These are phyloP conservation scores for Cairneyella variabilis DNA, from an alignment of 495 filamentous ascomycete species.

Conservation along the genomic window DNA sequence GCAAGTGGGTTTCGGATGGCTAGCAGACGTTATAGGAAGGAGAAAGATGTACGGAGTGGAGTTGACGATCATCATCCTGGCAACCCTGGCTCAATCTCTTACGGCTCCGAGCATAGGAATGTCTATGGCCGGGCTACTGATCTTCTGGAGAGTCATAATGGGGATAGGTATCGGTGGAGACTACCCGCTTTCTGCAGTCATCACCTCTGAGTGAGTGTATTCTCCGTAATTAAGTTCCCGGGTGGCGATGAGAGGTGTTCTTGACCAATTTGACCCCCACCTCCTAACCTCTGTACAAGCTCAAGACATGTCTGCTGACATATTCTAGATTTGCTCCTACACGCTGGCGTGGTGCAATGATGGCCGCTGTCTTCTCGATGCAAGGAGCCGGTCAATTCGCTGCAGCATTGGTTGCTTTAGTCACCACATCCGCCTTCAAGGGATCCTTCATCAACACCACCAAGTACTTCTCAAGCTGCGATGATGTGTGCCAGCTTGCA, in stretches of 20 bases:
- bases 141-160: conserved; percentile 81
- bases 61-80: conserved; percentile 66
- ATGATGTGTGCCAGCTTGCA: conserved; percentile 57
- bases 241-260: no score
- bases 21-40: conserved; percentile 63
- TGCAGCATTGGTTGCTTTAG: conserved; percentile 67
- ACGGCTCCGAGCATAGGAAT: conserved; percentile 51
- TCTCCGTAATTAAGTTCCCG: neutral
- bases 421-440: conserved; percentile 68
- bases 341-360: conserved; percentile 84
- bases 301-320: no score
- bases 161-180: conserved; percentile 70
- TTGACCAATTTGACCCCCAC: no score
- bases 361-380: conserved; percentile 85
- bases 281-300: no score
- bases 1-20: conserved; percentile 67
- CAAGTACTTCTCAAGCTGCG: conserved; percentile 46
- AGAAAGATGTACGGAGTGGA: conserved; percentile 78
- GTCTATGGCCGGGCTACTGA: conserved; percentile 65
- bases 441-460: conserved; percentile 48
- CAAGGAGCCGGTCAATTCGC: conserved; percentile 65
- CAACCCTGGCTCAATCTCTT: conserved; percentile 60
- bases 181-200: conserved; percentile 73
- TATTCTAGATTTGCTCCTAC: conserved; percentile 75
- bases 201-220: conserved; percentile 67